These are phyloP conservation scores for Haplographium delicatum DNA, from an alignment of 495 filamentous ascomycete genomes.

Conservation along the genomic window DNA sequence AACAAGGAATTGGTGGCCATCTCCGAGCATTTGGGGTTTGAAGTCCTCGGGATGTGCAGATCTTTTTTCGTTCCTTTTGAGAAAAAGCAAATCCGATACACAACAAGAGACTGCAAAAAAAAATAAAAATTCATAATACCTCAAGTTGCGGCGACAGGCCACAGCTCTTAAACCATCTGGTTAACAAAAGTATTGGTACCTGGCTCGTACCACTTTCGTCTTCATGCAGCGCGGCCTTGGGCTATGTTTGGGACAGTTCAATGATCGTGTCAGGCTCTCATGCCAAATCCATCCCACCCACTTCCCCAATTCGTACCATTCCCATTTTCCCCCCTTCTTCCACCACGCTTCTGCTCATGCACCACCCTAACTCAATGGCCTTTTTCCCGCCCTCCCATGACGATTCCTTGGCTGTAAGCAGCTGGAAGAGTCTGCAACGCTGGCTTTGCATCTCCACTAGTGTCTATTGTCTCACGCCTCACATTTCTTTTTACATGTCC, in stretches of 20 bases:
- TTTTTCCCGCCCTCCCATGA: conserved; percentile 20
- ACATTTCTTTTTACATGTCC: conserved; percentile 23
- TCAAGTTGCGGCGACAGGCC: not conserved
- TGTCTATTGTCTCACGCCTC: conserved; percentile 19
- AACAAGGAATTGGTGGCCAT: not conserved
- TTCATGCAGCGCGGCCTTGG: conserved; percentile 12
- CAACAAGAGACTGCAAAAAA: not conserved
- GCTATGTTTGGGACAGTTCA: not conserved
- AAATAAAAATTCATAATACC: not conserved
- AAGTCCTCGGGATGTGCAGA: conserved; percentile 7
- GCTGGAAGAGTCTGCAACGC: conserved; percentile 22
- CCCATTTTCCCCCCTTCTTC: conserved; percentile 6
- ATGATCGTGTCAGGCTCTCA: no score
- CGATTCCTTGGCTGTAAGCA: conserved; percentile 14
- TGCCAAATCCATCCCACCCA: no score
- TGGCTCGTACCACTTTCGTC: conserved; percentile 12
- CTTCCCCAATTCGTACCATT: not conserved
- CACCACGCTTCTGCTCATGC: conserved; percentile 2
- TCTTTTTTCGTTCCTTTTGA: conserved; percentile 12
- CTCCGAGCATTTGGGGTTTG: conserved; percentile 13
- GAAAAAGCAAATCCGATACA: conserved; percentile 17
- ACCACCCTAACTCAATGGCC: conserved; percentile 13
- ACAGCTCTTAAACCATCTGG: not conserved
- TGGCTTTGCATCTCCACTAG: conserved; percentile 27
- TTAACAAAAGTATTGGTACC: conserved; percentile 5